These are phyloP conservation scores for Haplosporangium sp. DNA, from an alignment of 371 early-diverging fungal species.

Conservation along the genomic window DNA sequence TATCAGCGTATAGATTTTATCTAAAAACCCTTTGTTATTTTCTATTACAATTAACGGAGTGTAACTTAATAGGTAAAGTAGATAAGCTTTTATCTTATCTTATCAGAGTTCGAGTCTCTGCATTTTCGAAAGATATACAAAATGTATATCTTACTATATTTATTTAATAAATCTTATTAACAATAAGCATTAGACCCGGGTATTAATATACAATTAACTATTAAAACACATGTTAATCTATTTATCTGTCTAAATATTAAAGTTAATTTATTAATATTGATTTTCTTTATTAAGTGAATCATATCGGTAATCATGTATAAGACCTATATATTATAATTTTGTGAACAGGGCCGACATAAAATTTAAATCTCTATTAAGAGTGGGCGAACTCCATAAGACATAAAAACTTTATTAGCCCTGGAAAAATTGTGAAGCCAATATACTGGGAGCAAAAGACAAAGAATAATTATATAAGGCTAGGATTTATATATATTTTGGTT, in stretches of 20 bases:
- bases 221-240: slow-evolving; percentile 1
- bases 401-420: no score
- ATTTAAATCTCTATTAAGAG: no score
- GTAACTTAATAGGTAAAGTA: slow-evolving; percentile 40
- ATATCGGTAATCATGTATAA: slow-evolving; percentile 48
- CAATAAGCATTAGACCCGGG: slow-evolving; percentile 18
- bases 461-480: slow-evolving; percentile 48
- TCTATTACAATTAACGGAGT: no score
- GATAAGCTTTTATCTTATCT: slow-evolving; percentile 39
- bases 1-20: no score
- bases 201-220: slow-evolving; percentile 26
- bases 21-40: no score
- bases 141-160: slow-evolving; percentile 7
- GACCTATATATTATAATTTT: slow-evolving; percentile 49
- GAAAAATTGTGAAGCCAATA: slow-evolving; percentile 24
- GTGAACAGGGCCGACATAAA: no score
- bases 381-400: no score
- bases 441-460: slow-evolving; percentile 31
- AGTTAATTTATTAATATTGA: slow-evolving; percentile 29
- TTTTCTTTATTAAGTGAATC: slow-evolving; percentile 16
- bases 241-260: slow-evolving; percentile 18
- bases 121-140: background rate
- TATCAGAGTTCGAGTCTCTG: background rate
- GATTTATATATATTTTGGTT: slow-evolving; percentile 26
- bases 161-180: slow-evolving; percentile 31